Evolutionary conservation across 1,284 basidiomycete species (phyloP).

Genomic region (Moniliophthora roreri): DNA sequence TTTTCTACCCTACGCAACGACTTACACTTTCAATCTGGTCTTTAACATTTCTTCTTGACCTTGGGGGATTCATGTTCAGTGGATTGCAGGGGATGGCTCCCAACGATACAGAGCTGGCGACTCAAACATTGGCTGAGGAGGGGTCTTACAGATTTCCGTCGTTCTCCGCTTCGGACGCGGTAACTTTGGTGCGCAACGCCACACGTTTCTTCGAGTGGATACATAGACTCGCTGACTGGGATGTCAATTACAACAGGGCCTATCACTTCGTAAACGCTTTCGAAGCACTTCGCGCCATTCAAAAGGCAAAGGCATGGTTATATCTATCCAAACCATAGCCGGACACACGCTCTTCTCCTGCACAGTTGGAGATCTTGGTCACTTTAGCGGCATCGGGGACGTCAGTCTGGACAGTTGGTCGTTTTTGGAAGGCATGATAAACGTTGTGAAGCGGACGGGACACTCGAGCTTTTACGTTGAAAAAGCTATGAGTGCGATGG

Average conservation of each 20-base stretch:
- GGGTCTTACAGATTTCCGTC: conserved; percentile 64
- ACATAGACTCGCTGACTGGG: background rate
- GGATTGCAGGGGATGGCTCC: conserved; percentile 60
- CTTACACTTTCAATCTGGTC: background rate
- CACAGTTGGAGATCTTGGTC: conserved; percentile 75
- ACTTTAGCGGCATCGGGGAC: conserved; percentile 62
- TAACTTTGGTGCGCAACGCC: conserved; percentile 58
- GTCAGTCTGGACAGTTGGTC: conserved; percentile 80
- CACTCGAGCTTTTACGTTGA: conserved; percentile 83
- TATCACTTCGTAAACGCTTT: conserved; percentile 78
- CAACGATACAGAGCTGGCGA: conserved; percentile 71
- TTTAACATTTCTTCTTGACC: background rate
- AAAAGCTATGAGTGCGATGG: conserved; percentile 78
- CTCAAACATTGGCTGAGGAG: conserved; percentile 69
- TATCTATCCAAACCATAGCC: conserved; percentile 74
- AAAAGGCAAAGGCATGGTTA: conserved; percentile 76
- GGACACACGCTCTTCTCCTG: conserved; percentile 80
- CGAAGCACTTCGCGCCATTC: conserved; percentile 67
- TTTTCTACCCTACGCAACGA: no score
- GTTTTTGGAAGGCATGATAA: conserved; percentile 75
- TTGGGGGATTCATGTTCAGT: conserved; percentile 40
- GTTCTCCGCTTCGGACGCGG: conserved; percentile 74
- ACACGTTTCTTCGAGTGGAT: background rate
- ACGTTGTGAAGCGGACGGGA: conserved; percentile 75
- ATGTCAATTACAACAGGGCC: conserved; percentile 38